Conservation (phyloP, 768 basidiomycete genomes). For the Phaeotremella skinneri region DNA sequence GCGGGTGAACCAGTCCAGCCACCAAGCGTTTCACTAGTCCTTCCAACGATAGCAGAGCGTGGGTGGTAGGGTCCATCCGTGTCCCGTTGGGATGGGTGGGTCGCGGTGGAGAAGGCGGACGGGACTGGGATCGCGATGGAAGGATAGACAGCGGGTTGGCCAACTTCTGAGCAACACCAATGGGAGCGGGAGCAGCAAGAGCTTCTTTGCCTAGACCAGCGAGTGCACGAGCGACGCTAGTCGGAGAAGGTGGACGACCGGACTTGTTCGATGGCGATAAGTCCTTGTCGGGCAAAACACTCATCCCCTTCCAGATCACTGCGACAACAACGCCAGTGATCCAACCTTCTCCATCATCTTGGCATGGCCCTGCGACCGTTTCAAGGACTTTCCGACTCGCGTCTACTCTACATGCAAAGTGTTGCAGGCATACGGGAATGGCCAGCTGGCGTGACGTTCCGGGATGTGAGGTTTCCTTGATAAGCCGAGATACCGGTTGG, state of each 20-base stretch:
- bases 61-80: conserved; percentile 34
- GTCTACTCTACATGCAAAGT: conserved; percentile 48
- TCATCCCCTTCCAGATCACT: conserved; percentile 50
- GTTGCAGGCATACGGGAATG: conserved; percentile 45
- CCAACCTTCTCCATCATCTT: conserved; percentile 51
- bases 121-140: conserved; percentile 47
- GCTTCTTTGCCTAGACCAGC: conserved; percentile 39
- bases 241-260: conserved; percentile 44
- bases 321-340: conserved; percentile 50
- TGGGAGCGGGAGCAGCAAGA: conserved; percentile 24
- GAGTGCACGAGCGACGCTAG: conserved; percentile 40
- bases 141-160: conserved; percentile 41
- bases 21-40: conserved; percentile 46
- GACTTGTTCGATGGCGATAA: background rate
- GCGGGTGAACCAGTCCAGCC: conserved; percentile 41
- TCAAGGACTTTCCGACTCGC: conserved; percentile 45
- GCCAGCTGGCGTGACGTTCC: conserved; percentile 32
- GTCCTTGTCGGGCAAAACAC: conserved; percentile 41
- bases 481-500: conserved; percentile 24
- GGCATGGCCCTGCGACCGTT: conserved; percentile 44
- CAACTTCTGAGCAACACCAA: conserved; percentile 43
- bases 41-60: conserved; percentile 47
- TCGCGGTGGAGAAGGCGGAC: conserved; percentile 48
- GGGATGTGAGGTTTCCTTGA: conserved; percentile 35
- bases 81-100: conserved; percentile 1